Base-by-base conservation (phyloP, 257 asterid species). In the Sherardia arvensis region DNA sequence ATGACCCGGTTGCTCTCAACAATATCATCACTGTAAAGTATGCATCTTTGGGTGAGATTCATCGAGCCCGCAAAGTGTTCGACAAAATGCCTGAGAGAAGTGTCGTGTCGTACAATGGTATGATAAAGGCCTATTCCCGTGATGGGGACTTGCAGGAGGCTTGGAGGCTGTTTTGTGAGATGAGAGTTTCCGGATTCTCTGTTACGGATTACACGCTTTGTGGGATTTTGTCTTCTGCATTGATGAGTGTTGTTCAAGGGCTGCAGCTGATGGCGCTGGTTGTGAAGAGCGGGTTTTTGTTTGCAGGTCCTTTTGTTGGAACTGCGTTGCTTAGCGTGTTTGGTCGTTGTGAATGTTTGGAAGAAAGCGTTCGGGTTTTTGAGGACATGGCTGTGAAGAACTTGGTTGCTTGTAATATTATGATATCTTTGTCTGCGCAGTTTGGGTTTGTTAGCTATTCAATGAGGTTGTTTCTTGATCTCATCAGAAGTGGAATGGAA, bases 251-350 rank as follows among this genome's bases (percentile, higher is more conserved):
- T 21, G 22, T 48, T 47, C 80, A 74, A 67, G 95, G 85, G 67
- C 70, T 71, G 71, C 90, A 83, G 66, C 73, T 89, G 81, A 85
- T 85, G 38, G 84, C 80, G 0, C 67, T 88, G 86, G 79, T 85
- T 55, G 82, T 72, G 34, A 89, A 89, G 76, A 64, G 29, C 51
- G 93, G 95, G 18, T 38, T 83, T 38, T 45, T 87, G 59, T 26
- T 38, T 12, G 64, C 61, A 1, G 84, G 85, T 61, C 80, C 87
- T 67, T 76, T 70, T 74, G 69, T 81, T 53, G 96, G 99, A 77
- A 89, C 99, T 43, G 79, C 95, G 22, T 72, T 92, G 70, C 68
- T 92, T 78, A 79, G 87, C 58, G 64, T 85, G 85, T 80, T 87
- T 53, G 85, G 89, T 27, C 79, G 80, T 67, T 69, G 61, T 58